phyloP scores from a whole-genome alignment of 2,329 filamentous ascomycete species.

The Sporothrix humicola region DNA sequence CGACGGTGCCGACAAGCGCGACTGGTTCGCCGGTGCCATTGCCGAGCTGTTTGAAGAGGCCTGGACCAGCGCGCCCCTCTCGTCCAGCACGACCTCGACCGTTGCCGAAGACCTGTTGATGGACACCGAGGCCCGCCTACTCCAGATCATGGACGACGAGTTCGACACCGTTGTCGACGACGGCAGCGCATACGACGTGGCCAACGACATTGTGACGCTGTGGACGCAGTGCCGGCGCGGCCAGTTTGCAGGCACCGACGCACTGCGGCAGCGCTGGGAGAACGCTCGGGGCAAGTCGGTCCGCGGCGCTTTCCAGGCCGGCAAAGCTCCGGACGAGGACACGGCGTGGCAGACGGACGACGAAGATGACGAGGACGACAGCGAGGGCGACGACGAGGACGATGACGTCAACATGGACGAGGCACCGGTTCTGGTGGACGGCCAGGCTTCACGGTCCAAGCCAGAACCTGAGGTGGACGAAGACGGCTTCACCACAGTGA shows the following conservation, averaged over 20 bases:
- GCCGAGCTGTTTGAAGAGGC: slow-evolving; percentile 71
- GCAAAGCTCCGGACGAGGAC: slow-evolving; percentile 62
- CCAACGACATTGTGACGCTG: slow-evolving; percentile 72
- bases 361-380: slow-evolving; percentile 52
- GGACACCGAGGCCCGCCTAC: slow-evolving; percentile 81
- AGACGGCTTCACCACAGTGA: slow-evolving; percentile 79
- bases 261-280: slow-evolving; percentile 67
- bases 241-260: slow-evolving; percentile 67
- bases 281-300: slow-evolving; percentile 65
- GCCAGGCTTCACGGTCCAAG: slow-evolving; percentile 60
- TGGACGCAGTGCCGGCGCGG: slow-evolving; percentile 68
- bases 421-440: slow-evolving; percentile 62
- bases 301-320: slow-evolving; percentile 59
- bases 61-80: slow-evolving; percentile 37
- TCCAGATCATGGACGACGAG: slow-evolving; percentile 94
- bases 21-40: slow-evolving; percentile 92
- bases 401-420: slow-evolving; percentile 69
- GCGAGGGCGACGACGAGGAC: slow-evolving; percentile 39
- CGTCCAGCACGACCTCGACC: slow-evolving; percentile 40
- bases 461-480: slow-evolving; percentile 75
- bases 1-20: slow-evolving; percentile 82
- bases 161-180: slow-evolving; percentile 94
- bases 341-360: slow-evolving; percentile 65
- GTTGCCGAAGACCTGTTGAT: slow-evolving; percentile 64
- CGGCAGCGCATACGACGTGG: slow-evolving; percentile 77